phyloP scores from a whole-genome alignment of 164 flowering plant species.

The Vitis rotundifolia region DNA sequence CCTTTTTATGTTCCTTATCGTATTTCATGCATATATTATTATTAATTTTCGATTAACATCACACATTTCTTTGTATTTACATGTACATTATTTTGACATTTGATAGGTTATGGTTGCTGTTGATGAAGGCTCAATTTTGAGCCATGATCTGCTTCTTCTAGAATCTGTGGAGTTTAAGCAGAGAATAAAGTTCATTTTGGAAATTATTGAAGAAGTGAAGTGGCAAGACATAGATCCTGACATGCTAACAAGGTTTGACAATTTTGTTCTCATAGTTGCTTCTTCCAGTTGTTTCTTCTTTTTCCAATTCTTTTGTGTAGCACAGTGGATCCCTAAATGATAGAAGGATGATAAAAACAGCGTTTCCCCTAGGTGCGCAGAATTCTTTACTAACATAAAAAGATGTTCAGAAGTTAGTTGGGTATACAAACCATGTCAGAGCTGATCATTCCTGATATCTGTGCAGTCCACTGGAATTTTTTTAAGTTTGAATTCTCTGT shows the following conservation, averaged over 20 bases:
- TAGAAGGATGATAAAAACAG: too few species aligned
- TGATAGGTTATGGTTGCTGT: slow-evolving; percentile 55
- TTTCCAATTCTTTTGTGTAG: not conserved
- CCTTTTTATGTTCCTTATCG: not conserved
- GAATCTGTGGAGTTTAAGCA: slow-evolving; percentile 84
- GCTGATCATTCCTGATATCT: too few species aligned
- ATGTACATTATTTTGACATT: not conserved
- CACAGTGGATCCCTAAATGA: too few species aligned
- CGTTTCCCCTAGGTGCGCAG: too few species aligned
- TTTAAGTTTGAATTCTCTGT: not conserved
- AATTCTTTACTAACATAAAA: too few species aligned
- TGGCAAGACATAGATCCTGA: slow-evolving; percentile 87
- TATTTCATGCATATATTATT: not conserved
- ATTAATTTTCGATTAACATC: not conserved
- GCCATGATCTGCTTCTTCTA: slow-evolving; percentile 80
- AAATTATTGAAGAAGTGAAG: slow-evolving; percentile 71
- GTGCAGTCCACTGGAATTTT: not conserved
- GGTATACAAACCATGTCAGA: too few species aligned
- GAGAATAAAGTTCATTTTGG: slow-evolving; percentile 66
- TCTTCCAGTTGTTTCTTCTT: not conserved
- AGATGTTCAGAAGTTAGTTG: too few species aligned
- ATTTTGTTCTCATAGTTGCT: not conserved
- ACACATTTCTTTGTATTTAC: not conserved
- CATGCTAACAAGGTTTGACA: slow-evolving; percentile 65
- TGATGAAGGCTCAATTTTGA: slow-evolving; percentile 53